Evolutionary conservation across 176 grass and related monocot genomes (phyloP).

Genomic region (Tuctoria greenei): DNA sequence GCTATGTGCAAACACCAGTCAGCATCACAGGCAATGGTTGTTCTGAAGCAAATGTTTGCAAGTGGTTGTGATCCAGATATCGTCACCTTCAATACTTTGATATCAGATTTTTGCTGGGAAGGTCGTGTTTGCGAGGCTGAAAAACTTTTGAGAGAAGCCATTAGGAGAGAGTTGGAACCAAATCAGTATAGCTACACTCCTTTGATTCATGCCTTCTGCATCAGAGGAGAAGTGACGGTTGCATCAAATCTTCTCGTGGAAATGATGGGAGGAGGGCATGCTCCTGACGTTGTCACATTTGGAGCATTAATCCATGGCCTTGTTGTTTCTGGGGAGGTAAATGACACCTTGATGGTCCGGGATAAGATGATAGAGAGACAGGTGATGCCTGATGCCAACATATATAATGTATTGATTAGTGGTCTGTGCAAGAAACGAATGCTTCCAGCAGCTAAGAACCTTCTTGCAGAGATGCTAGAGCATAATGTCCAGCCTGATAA

Average conservation of each 20-base stretch:
- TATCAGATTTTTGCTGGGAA: constrained; percentile 53
- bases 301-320: constrained; percentile 74
- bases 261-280: constrained; percentile 60
- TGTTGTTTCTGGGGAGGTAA: constrained; percentile 52
- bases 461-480: constrained; percentile 76
- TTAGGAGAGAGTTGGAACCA: constrained; percentile 54
- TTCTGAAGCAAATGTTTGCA: constrained; percentile 69
- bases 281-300: constrained; percentile 67
- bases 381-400: constrained; percentile 61
- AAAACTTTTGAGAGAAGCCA: constrained; percentile 52
- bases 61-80: constrained; percentile 46
- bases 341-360: constrained; percentile 51
- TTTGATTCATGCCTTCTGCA: constrained; percentile 58
- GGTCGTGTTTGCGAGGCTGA: constrained; percentile 44
- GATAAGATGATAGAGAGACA: constrained; percentile 70
- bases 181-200: constrained; percentile 71
- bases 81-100: constrained; percentile 73
- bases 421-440: constrained; percentile 80
- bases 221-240: constrained; percentile 41
- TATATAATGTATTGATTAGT: constrained; percentile 79
- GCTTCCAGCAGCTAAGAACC: constrained; percentile 72
- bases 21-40: constrained; percentile 45
- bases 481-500: constrained; percentile 75
- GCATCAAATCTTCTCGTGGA: constrained; percentile 67
- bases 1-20: constrained; percentile 50